These are phyloP conservation scores for Scheffersomyces ergatensis DNA, from an alignment of 805 yeast species.

Conservation along the genomic window DNA sequence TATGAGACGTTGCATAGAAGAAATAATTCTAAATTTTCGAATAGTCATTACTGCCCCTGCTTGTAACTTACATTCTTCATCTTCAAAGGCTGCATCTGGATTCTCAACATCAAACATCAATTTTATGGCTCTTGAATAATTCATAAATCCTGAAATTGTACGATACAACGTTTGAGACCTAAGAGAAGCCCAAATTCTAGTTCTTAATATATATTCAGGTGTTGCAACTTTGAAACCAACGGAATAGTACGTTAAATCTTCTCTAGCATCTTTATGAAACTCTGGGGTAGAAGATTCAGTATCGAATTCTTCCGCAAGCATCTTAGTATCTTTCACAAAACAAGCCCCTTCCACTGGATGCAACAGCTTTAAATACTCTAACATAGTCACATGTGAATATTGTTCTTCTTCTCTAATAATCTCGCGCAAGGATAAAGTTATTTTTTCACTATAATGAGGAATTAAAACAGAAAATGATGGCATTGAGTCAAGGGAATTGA, in stretches of 20 bases:
- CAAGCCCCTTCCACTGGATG: constrained; percentile 98
- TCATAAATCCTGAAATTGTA: constrained; percentile 98
- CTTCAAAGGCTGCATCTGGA: constrained; percentile 53
- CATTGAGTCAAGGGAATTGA: constrained; percentile 63
- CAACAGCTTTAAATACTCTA: constrained; percentile 91
- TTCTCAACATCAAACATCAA: constrained; percentile 85
- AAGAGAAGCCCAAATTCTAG: constrained; percentile 97
- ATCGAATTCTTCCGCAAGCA: constrained; percentile 91
- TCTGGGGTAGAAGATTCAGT: constrained; percentile 16
- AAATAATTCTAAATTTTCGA: constrained; percentile 77
- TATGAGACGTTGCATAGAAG: constrained; percentile 82
- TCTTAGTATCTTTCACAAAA: constrained; percentile 93
- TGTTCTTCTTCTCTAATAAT: constrained; percentile 97
- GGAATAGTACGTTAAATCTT: constrained; percentile 90
- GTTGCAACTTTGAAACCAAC: constrained; percentile 98
- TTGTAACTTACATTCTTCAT: constrained; percentile 38
- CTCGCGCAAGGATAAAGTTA: constrained; percentile 87
- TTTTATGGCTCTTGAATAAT: constrained; percentile 94
- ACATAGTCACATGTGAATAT: constrained; percentile 87
- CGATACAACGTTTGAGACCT: constrained; percentile 96
- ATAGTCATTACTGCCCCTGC: constrained; percentile 64
- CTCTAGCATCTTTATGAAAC: constrained; percentile 51
- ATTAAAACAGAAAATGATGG: constrained; percentile 85
- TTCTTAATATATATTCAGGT: constrained; percentile 93
- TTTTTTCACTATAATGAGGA: constrained; percentile 96